Evolutionary conservation across 768 basidiomycete species (phyloP), one percentile per base, ranked within the genome.

Genomic region (Pleurotus platypus): DNA sequence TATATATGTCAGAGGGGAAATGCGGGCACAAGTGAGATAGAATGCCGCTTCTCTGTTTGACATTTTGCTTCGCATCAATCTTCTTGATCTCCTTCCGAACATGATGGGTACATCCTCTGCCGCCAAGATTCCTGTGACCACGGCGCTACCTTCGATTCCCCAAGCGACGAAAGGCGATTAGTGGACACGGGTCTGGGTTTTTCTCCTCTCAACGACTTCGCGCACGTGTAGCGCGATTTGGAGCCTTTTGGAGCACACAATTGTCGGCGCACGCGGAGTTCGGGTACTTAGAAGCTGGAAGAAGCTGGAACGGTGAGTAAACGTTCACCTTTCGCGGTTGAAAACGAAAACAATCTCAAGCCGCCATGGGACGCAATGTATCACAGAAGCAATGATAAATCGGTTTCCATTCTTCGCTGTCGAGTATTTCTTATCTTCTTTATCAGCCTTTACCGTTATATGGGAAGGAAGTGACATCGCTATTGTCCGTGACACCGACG

Each of bases 21-120:
- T 35, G 30, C 30, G 30, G 30, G 30, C 9, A 35, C 30, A 51
- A 37, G 49, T 51, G 49, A 51, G 49, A 11, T 50, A 54, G 42
- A 24, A 13, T 54, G 22, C 51, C 42, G 39, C 51, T 39, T 53
- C 51, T 30, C 22, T 39, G 38, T 40, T 54, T 42, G 51, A n/a
- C 43, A 54, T 35, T 35, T 35, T 35, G 30, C 30, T 35, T 35
- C 30, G 9, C 30, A 35, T 35, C 51, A 43, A 22, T 18, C 51
- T 54, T 54, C 39, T 16, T 42, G 37, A 12, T 39, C 37, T 26
- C 51, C 51, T 39, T 54, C 39, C 22, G 51, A 40, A 22, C n/a
- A 16, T n/a, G 39, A 20, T 11, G 22, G 39, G 51, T 18, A 16
- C 37, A 50, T 22, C 22, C 37, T 38, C 18, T 20, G 8, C n/a